Evolutionary conservation across 768 basidiomycete species (phyloP), one percentile per base, ranked within the genome.

Genomic region (Termitomyces bulborhizus): DNA sequence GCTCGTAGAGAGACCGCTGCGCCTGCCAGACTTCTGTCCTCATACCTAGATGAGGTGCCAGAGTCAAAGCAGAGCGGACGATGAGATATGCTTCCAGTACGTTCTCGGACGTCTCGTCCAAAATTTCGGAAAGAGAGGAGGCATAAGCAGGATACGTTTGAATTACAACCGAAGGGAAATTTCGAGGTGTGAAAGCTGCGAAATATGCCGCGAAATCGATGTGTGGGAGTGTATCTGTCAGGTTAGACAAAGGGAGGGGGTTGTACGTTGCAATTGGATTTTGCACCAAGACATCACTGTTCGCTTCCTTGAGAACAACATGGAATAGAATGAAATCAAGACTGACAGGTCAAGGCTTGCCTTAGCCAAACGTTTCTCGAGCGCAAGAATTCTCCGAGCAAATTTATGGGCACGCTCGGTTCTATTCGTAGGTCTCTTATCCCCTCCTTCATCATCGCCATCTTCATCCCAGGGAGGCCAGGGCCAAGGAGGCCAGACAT

Each of bases 221-320:
- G 66, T 93, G 82, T 1, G 88, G 81, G 4, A 98, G 71, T 1
- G 81, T 71, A 16, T 76, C 73, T 29, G 84, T 84, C 55, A 98
- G 79, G 39, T 88, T 85, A 15, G 79, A 75, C 53, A 93, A 73
- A 2, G 81, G 74, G 41, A 81, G 76, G 6, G 93, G 93, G 66
- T 98, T 98, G 70, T 99, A 98, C 0, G 92, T 89, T 44, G 77
- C 85, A 45, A 91, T 75, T 2, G 95, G 95, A 66, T 98, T 87
- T 68, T 86, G 84, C 57, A 81, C 77, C 44, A 89, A 71, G 32
- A 85, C 75, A 63, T 86, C 88, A 26, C 85, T 87, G 58, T 29
- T 29, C 12, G 37, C 15, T 59, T 26, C 1, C 47, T 41, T 45
- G 26, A 53, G 34, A 44, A 43, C 26, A n/a, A 27, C 4, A 15